These are phyloP conservation scores for Sporothrix inflata DNA, from an alignment of 2,329 filamentous ascomycete species.

Conservation along the genomic window DNA sequence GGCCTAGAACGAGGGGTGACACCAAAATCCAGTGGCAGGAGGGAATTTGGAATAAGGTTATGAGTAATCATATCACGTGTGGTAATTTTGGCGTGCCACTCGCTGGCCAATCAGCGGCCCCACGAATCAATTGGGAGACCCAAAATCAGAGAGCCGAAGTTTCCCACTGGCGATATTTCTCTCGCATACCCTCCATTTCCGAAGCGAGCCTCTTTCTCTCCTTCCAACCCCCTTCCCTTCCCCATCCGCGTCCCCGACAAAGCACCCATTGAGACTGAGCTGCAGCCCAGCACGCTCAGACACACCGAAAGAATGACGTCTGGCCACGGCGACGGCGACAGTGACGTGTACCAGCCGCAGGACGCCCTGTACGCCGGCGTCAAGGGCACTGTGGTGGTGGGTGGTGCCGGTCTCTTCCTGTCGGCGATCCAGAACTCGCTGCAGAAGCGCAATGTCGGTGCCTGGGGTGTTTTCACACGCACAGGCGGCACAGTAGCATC, in stretches of 20 bases:
- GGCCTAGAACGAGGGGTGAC: too few relatives aligned
- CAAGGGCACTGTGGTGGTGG: slow-evolving; percentile 59
- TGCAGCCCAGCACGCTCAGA: slow-evolving; percentile 4
- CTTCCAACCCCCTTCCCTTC: neutral
- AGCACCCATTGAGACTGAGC: neutral
- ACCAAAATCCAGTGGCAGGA: neutral
- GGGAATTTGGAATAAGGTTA: neutral
- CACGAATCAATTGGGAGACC: slow-evolving; percentile 32
- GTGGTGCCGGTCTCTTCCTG: slow-evolving; percentile 59
- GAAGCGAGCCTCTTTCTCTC: slow-evolving; percentile 5
- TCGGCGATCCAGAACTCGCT: slow-evolving; percentile 78
- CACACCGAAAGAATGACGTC: slow-evolving; percentile 39
- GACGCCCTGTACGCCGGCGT: slow-evolving; percentile 63
- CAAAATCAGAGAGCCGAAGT: slow-evolving; percentile 31
- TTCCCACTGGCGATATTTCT: slow-evolving; percentile 31
- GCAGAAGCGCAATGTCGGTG: slow-evolving; percentile 77
- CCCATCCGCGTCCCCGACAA: slow-evolving; percentile 12
- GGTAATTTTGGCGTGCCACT: neutral
- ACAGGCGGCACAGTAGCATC: slow-evolving; percentile 73
- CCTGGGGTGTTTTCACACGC: slow-evolving; percentile 77
- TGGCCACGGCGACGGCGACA: slow-evolving; percentile 33
- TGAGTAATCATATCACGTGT: slow-evolving; percentile 32
- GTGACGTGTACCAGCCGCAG: slow-evolving; percentile 43
- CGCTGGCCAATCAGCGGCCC: slow-evolving; percentile 32
- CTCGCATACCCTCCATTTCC: slow-evolving; percentile 21